A percentile compares a stretch with the other conserved stretches of the same genome.
These are phyloP conservation scores for Sphagnurus paluster DNA, from an alignment of 1,284 basidiomycete genomes.

Conservation along the genomic window DNA sequence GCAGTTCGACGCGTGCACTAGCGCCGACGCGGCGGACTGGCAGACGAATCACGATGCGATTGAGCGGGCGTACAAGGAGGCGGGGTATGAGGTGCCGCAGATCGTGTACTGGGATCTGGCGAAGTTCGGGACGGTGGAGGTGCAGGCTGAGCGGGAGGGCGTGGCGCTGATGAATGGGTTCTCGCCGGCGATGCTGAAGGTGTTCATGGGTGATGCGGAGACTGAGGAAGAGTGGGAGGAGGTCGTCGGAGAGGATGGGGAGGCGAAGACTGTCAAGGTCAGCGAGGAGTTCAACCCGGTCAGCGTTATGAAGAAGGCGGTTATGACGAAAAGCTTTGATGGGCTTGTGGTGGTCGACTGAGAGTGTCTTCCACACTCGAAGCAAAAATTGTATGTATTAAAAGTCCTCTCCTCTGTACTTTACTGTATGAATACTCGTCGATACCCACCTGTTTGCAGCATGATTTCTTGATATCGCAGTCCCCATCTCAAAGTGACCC, in stretches of 20 bases:
- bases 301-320: conserved; percentile 54
- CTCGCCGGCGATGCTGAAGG: conserved; percentile 67
- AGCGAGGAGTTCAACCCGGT: conserved; percentile 45
- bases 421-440: too few species aligned
- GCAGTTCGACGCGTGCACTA: conserved; percentile 58
- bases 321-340: conserved; percentile 49
- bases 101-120: conserved; percentile 64
- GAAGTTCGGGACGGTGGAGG: conserved; percentile 40
- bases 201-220: conserved; percentile 66
- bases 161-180: conserved; percentile 71
- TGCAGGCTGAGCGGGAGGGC: conserved; percentile 50
- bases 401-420: neutral
- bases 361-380: conserved; percentile 12
- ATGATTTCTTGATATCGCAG: too few species aligned
- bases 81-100: conserved; percentile 69
- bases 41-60: conserved; percentile 61
- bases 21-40: conserved; percentile 33
- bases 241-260: conserved; percentile 33
- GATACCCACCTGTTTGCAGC: too few species aligned
- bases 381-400: neutral
- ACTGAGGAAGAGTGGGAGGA: conserved; percentile 35
- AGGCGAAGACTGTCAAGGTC: conserved; percentile 28
- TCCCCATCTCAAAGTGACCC: too few species aligned
- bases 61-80: conserved; percentile 50
- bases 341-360: conserved; percentile 51